Conservation (phyloP, 768 basidiomycete species). For the Lentinula guzmanii region DNA sequence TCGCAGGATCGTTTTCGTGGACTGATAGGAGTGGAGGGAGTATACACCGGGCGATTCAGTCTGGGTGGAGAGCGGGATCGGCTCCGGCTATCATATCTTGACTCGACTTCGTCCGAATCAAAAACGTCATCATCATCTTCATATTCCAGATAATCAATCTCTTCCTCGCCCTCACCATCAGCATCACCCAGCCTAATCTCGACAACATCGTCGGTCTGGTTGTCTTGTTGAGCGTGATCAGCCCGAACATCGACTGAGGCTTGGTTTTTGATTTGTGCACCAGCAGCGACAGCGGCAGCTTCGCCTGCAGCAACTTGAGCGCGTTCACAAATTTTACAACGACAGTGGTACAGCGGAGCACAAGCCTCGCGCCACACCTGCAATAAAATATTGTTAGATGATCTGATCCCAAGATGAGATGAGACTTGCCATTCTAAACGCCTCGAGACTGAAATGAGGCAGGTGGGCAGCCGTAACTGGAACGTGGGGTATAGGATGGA, state of each 20-base stretch:
- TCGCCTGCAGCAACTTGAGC: slow-evolving; percentile 49
- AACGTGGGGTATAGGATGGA: slow-evolving; percentile 66
- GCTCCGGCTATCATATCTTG: neutral
- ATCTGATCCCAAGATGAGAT: neutral
- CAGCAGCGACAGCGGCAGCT: slow-evolving; percentile 19
- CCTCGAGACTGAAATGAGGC: slow-evolving; percentile 53
- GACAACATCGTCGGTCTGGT: neutral
- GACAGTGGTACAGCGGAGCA: slow-evolving; percentile 64
- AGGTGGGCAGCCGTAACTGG: slow-evolving; percentile 50
- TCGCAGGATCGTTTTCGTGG: slow-evolving; percentile 7
- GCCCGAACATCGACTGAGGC: neutral
- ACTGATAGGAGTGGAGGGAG: neutral
- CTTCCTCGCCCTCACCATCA: neutral
- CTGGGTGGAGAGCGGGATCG: neutral
- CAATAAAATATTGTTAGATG: slow-evolving; percentile 1
- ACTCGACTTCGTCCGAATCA: neutral
- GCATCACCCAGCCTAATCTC: neutral
- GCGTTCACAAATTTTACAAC: slow-evolving; percentile 69
- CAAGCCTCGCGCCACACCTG: slow-evolving; percentile 76
- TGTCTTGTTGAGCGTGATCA: neutral
- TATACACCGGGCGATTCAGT: neutral
- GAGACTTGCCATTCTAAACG: slow-evolving; percentile 46
- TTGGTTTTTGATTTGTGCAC: neutral
- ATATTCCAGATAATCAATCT: slow-evolving; percentile 1
- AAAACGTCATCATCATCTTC: slow-evolving; percentile 5